Conservation (phyloP, 1,139 yeast genomes). For the Candida neerlandica region DNA sequence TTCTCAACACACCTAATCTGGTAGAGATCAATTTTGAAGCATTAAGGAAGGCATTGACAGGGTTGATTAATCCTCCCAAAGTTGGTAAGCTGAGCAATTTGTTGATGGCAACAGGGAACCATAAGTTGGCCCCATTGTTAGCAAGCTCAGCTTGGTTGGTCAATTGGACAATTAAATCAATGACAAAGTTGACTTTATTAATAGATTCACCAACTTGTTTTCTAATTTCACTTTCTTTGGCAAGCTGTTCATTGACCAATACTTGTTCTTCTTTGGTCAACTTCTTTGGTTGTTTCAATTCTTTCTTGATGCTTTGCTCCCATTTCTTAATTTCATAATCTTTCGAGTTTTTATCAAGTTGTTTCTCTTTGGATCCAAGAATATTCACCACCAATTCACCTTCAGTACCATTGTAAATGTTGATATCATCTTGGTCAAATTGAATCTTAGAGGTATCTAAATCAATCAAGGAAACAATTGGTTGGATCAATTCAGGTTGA, state of each 20-base stretch:
- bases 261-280: constrained; percentile 76
- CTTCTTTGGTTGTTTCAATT: constrained; percentile 55
- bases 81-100: constrained; percentile 45
- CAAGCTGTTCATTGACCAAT: constrained; percentile 60
- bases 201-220: constrained; percentile 41
- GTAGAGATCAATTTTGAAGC: constrained; percentile 46
- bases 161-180: constrained; percentile 56
- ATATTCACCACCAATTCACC: constrained; percentile 74
- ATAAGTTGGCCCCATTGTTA: constrained; percentile 66
- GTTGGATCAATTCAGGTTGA: constrained; percentile 61
- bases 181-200: constrained; percentile 46
- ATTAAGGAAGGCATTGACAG: constrained; percentile 42
- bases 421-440: constrained; percentile 34
- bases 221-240: constrained; percentile 61
- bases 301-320: constrained; percentile 84
- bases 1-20: constrained; percentile 53
- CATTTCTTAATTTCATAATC: constrained; percentile 87
- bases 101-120: constrained; percentile 72
- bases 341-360: constrained; percentile 61
- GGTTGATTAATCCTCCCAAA: constrained; percentile 18
- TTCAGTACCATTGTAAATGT: constrained; percentile 68
- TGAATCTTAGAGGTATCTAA: constrained; percentile 35
- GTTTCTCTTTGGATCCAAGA: constrained; percentile 40
- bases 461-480: constrained; percentile 48
- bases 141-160: constrained; percentile 51